Base-by-base conservation (phyloP, 352 stramenopile genomes). In the Phytophthora vignae region DNA sequence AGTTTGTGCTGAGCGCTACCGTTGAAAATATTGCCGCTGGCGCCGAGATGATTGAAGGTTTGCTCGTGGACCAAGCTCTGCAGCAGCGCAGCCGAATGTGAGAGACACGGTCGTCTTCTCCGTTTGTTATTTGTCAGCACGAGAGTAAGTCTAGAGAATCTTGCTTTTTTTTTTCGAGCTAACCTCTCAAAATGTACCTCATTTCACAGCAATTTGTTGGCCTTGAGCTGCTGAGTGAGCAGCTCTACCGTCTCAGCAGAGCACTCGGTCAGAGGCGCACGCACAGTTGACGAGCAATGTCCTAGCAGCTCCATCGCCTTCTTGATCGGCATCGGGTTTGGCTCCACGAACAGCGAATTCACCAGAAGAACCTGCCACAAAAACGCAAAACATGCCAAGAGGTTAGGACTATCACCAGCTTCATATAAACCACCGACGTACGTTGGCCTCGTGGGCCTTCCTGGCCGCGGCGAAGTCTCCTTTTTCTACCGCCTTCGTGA, bases 251-350 rank as follows among this genome's bases (percentile, higher is more conserved):
- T 88, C 61, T 87, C 72, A 21, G 73, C 27, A 49, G 77, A 78
- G 52, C 86, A 89, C 42, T 77, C 21, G 5, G 81, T 79, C 14
- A 95, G 69, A 9, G 88, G 86, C 2, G 76, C 68, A 10, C 86
- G 83, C 22, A 85, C 82, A 10, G 82, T 61, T 5, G 73, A 67
- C 22, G 82, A 76, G 71, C 83, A 94, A 64, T 84, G 87, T 50
- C 88, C 89, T 14, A 91, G 73, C 40, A 93, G 33, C 72, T 90
- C 81, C 77, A 94, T 84, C 17, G 74, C 73, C 60, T 90, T 88
- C 80, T 96, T 96, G 55, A 88, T 84, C 33, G 85, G 86, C 71
- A 91, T 78, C 40, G 90, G 90, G 71, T 95, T 96, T 11, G 85
- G 86, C 63, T 96, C 87, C 42, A 88, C 78, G 48, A 96, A 95